phyloP scores from a whole-genome alignment of 257 asterid species.

The Scutellaria baicalensis region DNA sequence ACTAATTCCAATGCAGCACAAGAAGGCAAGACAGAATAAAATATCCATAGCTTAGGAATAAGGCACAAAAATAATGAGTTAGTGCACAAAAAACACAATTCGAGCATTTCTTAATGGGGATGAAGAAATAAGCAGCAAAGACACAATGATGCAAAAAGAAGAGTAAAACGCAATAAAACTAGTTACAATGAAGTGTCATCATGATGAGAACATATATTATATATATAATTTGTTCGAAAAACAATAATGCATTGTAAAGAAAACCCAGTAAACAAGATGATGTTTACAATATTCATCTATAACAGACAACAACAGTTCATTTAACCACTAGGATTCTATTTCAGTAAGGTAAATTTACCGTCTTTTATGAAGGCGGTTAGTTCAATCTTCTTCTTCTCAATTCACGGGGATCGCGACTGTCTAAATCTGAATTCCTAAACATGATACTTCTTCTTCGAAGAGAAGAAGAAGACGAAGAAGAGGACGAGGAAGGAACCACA shows the following conservation, averaged over 20 bases:
- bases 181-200: neutral
- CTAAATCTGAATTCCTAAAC: constrained; percentile 23
- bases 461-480: constrained; percentile 21
- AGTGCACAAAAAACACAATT: no score
- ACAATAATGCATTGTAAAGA: neutral
- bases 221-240: constrained; percentile 13
- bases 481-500: constrained; percentile 12
- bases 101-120: no score
- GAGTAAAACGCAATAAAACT: neutral
- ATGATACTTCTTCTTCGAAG: constrained; percentile 32
- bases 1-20: no score
- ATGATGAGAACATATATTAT: neutral
- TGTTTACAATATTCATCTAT: constrained; percentile 3
- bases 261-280: constrained; percentile 8
- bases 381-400: constrained; percentile 51
- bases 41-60: no score
- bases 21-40: no score
- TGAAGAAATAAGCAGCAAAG: no score
- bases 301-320: constrained; percentile 17
- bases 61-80: no score
- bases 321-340: constrained; percentile 5
- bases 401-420: constrained; percentile 33
- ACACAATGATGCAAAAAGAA: neutral
- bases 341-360: constrained; percentile 8
- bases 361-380: constrained; percentile 13